Base-by-base conservation (phyloP, 257 asterid species). In the Scutellaria minor region DNA sequence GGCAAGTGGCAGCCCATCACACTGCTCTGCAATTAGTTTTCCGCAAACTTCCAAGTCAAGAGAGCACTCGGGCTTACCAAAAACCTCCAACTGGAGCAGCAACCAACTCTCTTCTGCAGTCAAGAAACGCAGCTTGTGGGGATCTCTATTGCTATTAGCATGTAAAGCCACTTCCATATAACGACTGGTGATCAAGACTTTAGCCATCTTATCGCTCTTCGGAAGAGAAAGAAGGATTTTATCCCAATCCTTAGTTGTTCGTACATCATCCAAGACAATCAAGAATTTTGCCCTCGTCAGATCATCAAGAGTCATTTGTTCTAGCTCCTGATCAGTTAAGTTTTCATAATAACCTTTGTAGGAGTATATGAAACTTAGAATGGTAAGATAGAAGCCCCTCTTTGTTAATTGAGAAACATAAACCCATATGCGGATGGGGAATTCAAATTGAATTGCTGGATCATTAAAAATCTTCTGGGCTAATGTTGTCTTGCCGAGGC, bases 1-100 rank as follows among this genome's bases (percentile, higher is more conserved):
- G 0, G 90, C 88, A 12, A 87, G 87, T 15, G 93, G 93, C 10
- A 87, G 76, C 18, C 88, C 78, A 4, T 15, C 70, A 27, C 93
- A 87, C 35, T 65, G 57, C 18, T 39, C 45, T 0, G 81, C 86
- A 15, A 87, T 83, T 0, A 46, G 10, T 39, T 27, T 64, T 7
- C 87, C 92, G 2, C 6, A 48, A 18, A 5, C 52, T 64, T 69
- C 77, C 40, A 85, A 42, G 15, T 85, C 84, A 0, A 11, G 9
- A 22, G 86, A 86, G 61, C 77, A 81, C 37, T 52, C 57, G 0
- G 56, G 73, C 73, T 47, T 69, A 31, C 83, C 75, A 22, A 80
- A 87, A 11, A 81, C 88, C 79, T 79, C 86, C 15, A 12, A 61
- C 20, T 48, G 74, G 13, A 85, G 81, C 7, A 84, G 71, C 75